Conservation (phyloP, 1,284 basidiomycete genomes). For the Austropuccinia psidii region DNA sequence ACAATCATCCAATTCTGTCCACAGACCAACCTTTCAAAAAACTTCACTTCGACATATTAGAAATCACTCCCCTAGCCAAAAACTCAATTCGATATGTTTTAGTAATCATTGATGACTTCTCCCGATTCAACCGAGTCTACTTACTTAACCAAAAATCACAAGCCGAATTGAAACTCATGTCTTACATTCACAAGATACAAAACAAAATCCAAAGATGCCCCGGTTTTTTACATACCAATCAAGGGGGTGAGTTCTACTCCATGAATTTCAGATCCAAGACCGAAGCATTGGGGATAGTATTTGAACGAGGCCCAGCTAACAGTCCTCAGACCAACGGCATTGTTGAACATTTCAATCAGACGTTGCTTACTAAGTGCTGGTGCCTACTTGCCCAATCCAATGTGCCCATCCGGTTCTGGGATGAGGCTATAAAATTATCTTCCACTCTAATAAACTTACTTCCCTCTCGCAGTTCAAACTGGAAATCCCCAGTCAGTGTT, state of each 20-base stretch:
- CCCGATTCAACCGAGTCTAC: constrained; percentile 5
- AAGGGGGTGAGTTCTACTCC: background rate
- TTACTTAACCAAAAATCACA: background rate
- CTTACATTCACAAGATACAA: background rate
- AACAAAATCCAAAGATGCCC: background rate
- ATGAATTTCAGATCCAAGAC: no score
- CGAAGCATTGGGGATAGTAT: no score
- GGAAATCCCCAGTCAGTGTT: no score
- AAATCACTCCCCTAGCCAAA: background rate
- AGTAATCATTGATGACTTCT: background rate
- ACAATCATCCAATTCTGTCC: background rate
- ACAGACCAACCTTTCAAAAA: background rate
- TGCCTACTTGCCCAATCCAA: no score
- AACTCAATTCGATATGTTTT: background rate
- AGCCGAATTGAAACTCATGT: background rate
- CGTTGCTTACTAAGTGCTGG: no score
- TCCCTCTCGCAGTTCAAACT: no score
- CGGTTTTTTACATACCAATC: background rate
- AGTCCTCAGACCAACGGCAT: no score
- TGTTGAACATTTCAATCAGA: no score
- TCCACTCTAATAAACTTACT: no score
- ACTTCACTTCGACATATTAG: background rate
- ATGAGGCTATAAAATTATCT: no score
- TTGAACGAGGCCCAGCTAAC: no score
- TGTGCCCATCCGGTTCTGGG: no score